A percentile compares a stretch with the other conserved stretches of the same genome.
Evolutionary conservation across 306 rosid species (phyloP).

Genomic region (Cyclanthera cordifolia): DNA sequence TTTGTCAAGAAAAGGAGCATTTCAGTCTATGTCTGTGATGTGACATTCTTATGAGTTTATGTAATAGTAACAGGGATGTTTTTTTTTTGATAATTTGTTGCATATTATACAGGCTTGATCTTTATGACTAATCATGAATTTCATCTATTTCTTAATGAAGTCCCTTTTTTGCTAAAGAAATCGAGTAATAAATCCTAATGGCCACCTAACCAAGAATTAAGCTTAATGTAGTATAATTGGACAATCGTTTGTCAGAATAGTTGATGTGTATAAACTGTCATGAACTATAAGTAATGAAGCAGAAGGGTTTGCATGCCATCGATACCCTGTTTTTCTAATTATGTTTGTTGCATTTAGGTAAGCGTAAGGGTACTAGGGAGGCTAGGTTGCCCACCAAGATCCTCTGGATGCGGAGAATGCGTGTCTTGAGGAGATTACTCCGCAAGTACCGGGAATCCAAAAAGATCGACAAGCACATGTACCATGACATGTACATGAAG

Average conservation of each 20-base stretch:
- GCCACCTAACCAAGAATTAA: too few relatives aligned
- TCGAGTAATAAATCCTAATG: too few relatives aligned
- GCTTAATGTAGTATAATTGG: too few relatives aligned
- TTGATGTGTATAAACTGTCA: too few relatives aligned
- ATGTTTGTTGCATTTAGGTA: constrained; percentile 34
- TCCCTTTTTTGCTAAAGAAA: not conserved
- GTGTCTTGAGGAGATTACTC: constrained; percentile 83
- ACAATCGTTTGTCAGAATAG: too few relatives aligned
- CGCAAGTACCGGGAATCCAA: constrained; percentile 88
- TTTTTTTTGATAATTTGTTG: too few relatives aligned
- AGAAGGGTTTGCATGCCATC: too few relatives aligned
- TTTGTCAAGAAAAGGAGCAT: not conserved
- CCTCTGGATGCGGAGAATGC: constrained; percentile 98
- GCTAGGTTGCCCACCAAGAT: constrained; percentile 90
- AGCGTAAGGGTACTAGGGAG: constrained; percentile 94
- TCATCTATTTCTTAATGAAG: too few relatives aligned
- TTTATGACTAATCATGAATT: too few relatives aligned
- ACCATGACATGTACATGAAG: constrained; percentile 97
- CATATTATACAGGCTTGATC: too few relatives aligned
- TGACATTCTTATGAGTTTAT: not conserved
- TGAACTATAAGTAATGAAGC: too few relatives aligned
- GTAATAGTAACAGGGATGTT: not conserved
- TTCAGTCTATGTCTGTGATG: not conserved
- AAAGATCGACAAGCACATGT: constrained; percentile 95
- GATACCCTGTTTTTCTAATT: not conserved